Conservation (phyloP, 139 green algal genomes). For the Chlorella sp. region DNA sequence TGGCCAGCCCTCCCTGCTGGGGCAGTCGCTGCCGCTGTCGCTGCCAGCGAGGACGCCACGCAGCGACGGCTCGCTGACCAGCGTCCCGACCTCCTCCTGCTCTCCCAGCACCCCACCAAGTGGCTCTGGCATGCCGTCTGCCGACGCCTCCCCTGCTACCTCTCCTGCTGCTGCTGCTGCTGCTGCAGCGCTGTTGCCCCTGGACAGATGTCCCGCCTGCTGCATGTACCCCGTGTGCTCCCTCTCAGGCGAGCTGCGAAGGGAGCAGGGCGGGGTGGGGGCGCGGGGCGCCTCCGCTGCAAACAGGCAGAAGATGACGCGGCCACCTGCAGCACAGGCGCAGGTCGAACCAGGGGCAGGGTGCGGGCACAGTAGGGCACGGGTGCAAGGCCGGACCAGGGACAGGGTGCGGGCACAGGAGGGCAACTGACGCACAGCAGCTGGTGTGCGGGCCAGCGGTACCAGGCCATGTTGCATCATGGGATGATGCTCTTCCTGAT, state of each 20-base stretch:
- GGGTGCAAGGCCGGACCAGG: neutral
- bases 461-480: neutral
- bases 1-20: neutral
- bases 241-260: constrained; percentile 15
- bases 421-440: too few species aligned
- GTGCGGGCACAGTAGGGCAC: neutral
- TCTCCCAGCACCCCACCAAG: neutral
- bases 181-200: neutral
- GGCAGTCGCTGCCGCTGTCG: neutral
- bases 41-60: neutral
- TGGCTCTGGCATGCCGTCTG: neutral
- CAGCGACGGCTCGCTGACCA: neutral
- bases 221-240: neutral
- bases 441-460: neutral
- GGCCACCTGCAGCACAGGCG: constrained; percentile 53
- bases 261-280: constrained; percentile 20
- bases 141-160: neutral
- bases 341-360: too few species aligned
- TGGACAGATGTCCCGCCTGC: neutral
- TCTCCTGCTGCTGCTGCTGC: neutral
- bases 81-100: neutral
- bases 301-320: constrained; percentile 85
- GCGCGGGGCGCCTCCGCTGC: neutral
- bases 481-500: too few species aligned
- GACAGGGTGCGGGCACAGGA: neutral